Conservation (phyloP, 1,284 basidiomycete species). For the Ustilago crameri region DNA sequence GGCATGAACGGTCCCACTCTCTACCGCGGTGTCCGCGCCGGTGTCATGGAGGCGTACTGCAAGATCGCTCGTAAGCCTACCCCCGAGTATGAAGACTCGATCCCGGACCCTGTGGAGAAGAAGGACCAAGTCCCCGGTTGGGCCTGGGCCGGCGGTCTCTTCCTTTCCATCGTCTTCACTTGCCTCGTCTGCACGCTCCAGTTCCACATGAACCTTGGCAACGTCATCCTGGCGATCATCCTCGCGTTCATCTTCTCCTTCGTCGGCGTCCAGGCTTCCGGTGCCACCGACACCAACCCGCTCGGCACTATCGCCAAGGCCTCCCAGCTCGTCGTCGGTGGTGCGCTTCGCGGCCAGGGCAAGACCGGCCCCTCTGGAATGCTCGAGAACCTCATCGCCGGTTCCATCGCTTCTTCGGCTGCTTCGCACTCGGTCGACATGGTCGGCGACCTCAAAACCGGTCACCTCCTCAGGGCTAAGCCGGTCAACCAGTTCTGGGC, state of each 20-base stretch:
- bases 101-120: constrained; percentile 49
- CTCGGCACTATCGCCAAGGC: constrained; percentile 58
- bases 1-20: constrained; percentile 64
- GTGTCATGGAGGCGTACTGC: constrained; percentile 37
- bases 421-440: constrained; percentile 77
- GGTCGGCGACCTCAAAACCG: constrained; percentile 79
- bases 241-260: constrained; percentile 77
- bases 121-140: constrained; percentile 74
- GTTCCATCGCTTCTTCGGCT: constrained; percentile 74
- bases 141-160: constrained; percentile 74
- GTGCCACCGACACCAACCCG: constrained; percentile 65
- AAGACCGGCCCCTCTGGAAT: constrained; percentile 72
- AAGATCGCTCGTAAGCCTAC: constrained; percentile 42
- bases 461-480: constrained; percentile 77
- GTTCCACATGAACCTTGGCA: constrained; percentile 64
- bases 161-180: constrained; percentile 72
- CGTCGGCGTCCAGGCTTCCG: constrained; percentile 73
- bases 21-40: constrained; percentile 60
- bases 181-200: constrained; percentile 70
- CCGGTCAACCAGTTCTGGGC: constrained; percentile 77
- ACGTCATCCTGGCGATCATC: constrained; percentile 70
- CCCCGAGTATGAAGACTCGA: constrained; percentile 35
- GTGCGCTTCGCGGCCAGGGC: constrained; percentile 56
- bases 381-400: constrained; percentile 75
- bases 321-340: constrained; percentile 60